A percentile compares a stretch with the other conserved stretches of the same genome.
phyloP scores from a whole-genome alignment of 176 grass and related monocot species.

The Oropetium thomaeum region DNA sequence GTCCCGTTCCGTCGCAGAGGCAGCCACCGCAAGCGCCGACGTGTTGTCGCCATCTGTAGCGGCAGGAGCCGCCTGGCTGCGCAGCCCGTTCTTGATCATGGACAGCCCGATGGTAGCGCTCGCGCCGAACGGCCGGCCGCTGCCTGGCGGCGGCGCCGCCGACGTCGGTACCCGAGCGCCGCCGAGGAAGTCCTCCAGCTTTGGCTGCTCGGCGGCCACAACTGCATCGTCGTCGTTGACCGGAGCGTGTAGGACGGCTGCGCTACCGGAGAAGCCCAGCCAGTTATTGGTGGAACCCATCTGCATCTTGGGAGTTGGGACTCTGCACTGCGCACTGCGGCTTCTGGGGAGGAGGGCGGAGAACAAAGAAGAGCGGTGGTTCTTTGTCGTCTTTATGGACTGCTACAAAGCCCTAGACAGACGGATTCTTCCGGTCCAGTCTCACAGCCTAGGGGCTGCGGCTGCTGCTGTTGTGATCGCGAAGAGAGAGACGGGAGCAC shows the following conservation, averaged over 20 bases:
- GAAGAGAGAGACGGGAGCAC: not conserved
- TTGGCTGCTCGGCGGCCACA: slow-evolving; percentile 26
- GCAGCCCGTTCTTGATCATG: slow-evolving; percentile 83
- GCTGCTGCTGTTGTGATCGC: not conserved
- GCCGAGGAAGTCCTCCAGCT: slow-evolving; percentile 73
- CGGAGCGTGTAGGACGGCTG: not conserved
- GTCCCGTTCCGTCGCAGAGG: slow-evolving; percentile 22
- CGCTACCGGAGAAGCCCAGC: slow-evolving; percentile 37
- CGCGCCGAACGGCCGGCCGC: slow-evolving; percentile 4
- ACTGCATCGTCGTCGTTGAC: not conserved
- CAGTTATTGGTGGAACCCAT: slow-evolving; percentile 68
- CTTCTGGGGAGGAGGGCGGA: slow-evolving; percentile 18
- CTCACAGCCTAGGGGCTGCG: not conserved
- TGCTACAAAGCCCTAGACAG: slow-evolving; percentile 33
- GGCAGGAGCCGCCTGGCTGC: slow-evolving; percentile 46
- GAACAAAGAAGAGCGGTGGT: not conserved
- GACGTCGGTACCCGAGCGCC: no score
- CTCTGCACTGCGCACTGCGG: not conserved
- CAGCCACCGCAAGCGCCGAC: not conserved
- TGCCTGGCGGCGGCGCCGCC: not conserved
- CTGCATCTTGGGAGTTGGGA: slow-evolving; percentile 39
- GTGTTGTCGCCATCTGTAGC: not conserved
- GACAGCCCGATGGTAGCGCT: slow-evolving; percentile 61
- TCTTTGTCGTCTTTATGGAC: slow-evolving; percentile 25
- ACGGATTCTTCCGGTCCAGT: slow-evolving; percentile 31